Evolutionary conservation across 2,329 filamentous ascomycete genomes (phyloP), one percentile per base, ranked within the genome.

Genomic region (Clonostachys sp.): DNA sequence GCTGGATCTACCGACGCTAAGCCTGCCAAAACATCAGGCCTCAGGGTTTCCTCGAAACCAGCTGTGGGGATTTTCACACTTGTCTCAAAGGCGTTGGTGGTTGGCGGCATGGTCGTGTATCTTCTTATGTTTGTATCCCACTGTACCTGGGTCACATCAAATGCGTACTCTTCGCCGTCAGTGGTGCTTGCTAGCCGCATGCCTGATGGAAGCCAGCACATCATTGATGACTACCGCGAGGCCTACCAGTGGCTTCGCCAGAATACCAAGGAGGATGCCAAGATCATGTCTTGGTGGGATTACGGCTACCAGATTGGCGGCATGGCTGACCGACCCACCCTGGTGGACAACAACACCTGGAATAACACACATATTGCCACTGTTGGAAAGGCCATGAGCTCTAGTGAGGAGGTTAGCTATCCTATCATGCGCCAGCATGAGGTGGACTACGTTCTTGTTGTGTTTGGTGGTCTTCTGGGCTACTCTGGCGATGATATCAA

Each of bases 261-360:
- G 70, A 99, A 99, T 75, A 99, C 95, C 10, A 80, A 86, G 51
- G 81, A 92, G 56, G 89, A 96, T 59, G 91, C 95, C 63, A 99
- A 97, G 80, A 87, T 99, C 64, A 97, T 97, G 92, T 94, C 91
- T 2, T 99, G 94, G 94, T 99, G 94, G 94, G 94, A 99, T 66
- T 99, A 99, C 62, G 94, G 94, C 55, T 99, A 99, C 74, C 94
- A 99, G 73, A 99, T 99, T 68, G 94, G 94, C 73, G 94, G 94
- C 56, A 99, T 99, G 94, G 94, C 94, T 44, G 94, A 99, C 67
- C 83, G 94, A 47, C 94, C 94, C 34, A 99, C 94, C 2, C 78
- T 99, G 34, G 94, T 99, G 34, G 94, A 99, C 76, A 99, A 99
- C 78, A 99, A 99, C 74, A 99, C 94, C 3, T 99, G 94, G 94